phyloP scores from a whole-genome alignment of 2,329 filamentous ascomycete species.

The Xylariales sp. region DNA sequence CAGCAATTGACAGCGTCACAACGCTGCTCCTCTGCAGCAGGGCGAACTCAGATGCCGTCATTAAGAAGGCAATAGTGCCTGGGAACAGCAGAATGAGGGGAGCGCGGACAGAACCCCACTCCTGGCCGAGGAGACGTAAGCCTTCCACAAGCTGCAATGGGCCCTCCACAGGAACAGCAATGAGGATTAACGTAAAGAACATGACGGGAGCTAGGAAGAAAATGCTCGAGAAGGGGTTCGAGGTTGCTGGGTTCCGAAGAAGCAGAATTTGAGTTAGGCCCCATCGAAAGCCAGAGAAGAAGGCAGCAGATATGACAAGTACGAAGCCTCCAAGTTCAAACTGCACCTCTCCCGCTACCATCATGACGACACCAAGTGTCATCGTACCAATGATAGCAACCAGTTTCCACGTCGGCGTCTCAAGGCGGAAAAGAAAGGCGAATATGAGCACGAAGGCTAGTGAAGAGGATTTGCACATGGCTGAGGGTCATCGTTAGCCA shows the following conservation, averaged over 20 bases:
- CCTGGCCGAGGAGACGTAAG: constrained; percentile 55
- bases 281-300: constrained; percentile 97
- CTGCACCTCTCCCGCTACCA: constrained; percentile 92
- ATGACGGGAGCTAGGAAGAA: constrained; percentile 98
- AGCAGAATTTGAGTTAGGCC: constrained; percentile 96
- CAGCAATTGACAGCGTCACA: constrained; percentile 91
- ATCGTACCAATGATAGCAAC: constrained; percentile 86
- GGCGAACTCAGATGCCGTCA: constrained; percentile 96
- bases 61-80: constrained; percentile 85
- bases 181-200: constrained; percentile 76
- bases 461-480: constrained; percentile 98
- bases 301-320: constrained; percentile 87
- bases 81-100: constrained; percentile 81
- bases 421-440: constrained; percentile 88
- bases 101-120: constrained; percentile 64
- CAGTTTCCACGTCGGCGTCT: constrained; percentile 80
- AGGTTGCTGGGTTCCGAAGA: constrained; percentile 87
- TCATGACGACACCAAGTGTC: constrained; percentile 92
- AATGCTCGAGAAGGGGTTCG: constrained; percentile 94
- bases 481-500: constrained; percentile 33
- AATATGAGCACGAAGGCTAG: constrained; percentile 94
- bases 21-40: constrained; percentile 92
- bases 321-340: constrained; percentile 85
- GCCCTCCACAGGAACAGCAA: constrained; percentile 85
- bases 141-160: constrained; percentile 64